phyloP scores from a whole-genome alignment of 768 basidiomycete species.

The Pleurotus cornucopiae region DNA sequence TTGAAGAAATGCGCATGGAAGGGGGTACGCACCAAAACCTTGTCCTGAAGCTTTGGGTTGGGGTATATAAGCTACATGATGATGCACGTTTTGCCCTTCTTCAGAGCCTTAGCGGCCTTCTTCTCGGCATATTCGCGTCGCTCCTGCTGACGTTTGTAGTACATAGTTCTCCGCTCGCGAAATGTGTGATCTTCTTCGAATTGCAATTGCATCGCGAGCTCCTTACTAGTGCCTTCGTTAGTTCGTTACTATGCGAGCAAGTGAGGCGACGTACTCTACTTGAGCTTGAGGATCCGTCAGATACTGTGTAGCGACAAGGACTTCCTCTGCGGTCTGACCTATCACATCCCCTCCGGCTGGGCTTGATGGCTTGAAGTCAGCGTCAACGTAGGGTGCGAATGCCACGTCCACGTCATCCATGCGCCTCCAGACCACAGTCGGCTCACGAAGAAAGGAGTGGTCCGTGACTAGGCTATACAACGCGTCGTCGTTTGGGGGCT shows the following conservation, averaged over 20 bases:
- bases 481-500: conserved; percentile 29
- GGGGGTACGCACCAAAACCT: no score
- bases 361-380: conserved; percentile 54
- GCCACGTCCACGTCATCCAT: conserved; percentile 85
- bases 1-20: no score
- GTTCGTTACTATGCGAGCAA: conserved; percentile 1
- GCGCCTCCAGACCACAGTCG: conserved; percentile 86
- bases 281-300: conserved; percentile 34
- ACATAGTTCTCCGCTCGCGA: conserved; percentile 25
- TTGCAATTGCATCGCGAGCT: conserved; percentile 74
- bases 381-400: conserved; percentile 74
- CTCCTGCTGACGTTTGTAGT: conserved; percentile 4
- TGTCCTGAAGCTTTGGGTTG: no score
- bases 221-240: conserved; percentile 37
- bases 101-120: background rate
- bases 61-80: no score
- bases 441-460: conserved; percentile 71
- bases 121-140: background rate
- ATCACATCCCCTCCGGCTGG: conserved; percentile 82
- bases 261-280: conserved; percentile 50
- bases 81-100: background rate
- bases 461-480: conserved; percentile 87
- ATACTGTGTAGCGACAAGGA: conserved; percentile 46
- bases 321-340: conserved; percentile 63
- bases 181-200: conserved; percentile 69